These are phyloP conservation scores for Picochlorum sp. DNA, from an alignment of 139 green algal species.

Conservation along the genomic window DNA sequence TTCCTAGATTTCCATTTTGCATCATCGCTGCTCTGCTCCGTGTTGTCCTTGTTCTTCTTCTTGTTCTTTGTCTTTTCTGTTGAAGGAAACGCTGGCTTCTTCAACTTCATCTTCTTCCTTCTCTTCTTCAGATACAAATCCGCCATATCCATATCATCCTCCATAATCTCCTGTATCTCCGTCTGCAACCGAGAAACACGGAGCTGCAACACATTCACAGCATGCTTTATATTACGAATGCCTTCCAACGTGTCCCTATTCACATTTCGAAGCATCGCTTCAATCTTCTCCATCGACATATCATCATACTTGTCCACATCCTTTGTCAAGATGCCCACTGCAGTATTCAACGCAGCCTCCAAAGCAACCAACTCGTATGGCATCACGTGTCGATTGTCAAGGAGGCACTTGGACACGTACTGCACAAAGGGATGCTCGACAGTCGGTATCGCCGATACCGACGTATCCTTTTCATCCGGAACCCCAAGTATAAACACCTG, in stretches of 20 bases:
- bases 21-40: no score
- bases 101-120: no score
- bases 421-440: constrained; percentile 19
- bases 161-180: constrained; percentile 3
- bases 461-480: background rate
- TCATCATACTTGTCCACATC: constrained; percentile 19
- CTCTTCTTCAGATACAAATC: constrained; percentile 11
- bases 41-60: no score
- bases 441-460: constrained; percentile 12
- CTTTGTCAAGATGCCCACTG: constrained; percentile 4
- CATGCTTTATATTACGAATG: constrained; percentile 4
- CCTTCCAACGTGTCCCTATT: background rate
- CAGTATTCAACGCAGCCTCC: constrained; percentile 20
- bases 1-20: no score
- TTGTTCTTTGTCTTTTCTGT: no score
- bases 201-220: background rate
- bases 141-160: constrained; percentile 12
- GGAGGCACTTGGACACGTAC: constrained; percentile 24
- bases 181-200: background rate
- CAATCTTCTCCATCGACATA: constrained; percentile 7
- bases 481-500: constrained; percentile 23
- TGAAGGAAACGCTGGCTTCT: no score
- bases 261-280: constrained; percentile 21
- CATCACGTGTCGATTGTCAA: background rate
- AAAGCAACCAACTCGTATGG: constrained; percentile 40